These are phyloP conservation scores for Penicillium polonicum DNA, from an alignment of 2,329 filamentous ascomycete genomes.

Conservation along the genomic window DNA sequence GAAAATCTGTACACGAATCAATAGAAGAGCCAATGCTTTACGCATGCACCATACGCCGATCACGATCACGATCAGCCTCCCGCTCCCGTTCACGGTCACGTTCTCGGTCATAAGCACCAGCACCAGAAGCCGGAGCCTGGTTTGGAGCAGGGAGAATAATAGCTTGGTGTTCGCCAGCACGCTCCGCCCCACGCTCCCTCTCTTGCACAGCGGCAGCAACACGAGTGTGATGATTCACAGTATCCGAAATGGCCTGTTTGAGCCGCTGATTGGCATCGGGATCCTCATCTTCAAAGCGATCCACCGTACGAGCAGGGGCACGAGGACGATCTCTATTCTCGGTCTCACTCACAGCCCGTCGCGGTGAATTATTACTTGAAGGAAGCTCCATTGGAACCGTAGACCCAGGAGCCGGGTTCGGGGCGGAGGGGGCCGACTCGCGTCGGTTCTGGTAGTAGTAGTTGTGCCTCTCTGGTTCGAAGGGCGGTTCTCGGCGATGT, in stretches of 20 bases:
- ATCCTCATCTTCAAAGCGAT: conserved; percentile 34
- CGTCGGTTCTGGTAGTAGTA: conserved; percentile 19
- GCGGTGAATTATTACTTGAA: conserved; percentile 30
- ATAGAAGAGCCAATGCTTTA: conserved; percentile 10
- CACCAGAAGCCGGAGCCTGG: background rate
- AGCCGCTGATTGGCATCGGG: conserved; percentile 42
- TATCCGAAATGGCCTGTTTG: conserved; percentile 46
- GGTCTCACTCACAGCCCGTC: conserved; percentile 41
- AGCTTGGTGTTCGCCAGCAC: conserved; percentile 12
- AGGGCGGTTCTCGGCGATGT: conserved; percentile 2
- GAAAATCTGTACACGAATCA: conserved; percentile 11
- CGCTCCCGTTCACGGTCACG: conserved; percentile 14
- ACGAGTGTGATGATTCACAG: conserved; percentile 40
- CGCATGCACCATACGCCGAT: conserved; percentile 31
- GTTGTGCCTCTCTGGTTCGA: background rate
- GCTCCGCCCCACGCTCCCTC: conserved; percentile 27
- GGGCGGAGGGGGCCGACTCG: conserved; percentile 26
- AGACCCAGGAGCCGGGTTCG: conserved; percentile 23
- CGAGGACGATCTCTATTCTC: conserved; percentile 23
- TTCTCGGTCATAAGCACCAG: conserved; percentile 3
- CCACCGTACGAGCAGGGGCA: background rate
- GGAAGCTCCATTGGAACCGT: conserved; percentile 21
- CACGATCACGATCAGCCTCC: conserved; percentile 25
- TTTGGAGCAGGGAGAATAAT: background rate
- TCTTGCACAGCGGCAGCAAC: conserved; percentile 36